Base-by-base conservation (phyloP, 2,329 filamentous ascomycete genomes). In the Aureobasidium sp. region DNA sequence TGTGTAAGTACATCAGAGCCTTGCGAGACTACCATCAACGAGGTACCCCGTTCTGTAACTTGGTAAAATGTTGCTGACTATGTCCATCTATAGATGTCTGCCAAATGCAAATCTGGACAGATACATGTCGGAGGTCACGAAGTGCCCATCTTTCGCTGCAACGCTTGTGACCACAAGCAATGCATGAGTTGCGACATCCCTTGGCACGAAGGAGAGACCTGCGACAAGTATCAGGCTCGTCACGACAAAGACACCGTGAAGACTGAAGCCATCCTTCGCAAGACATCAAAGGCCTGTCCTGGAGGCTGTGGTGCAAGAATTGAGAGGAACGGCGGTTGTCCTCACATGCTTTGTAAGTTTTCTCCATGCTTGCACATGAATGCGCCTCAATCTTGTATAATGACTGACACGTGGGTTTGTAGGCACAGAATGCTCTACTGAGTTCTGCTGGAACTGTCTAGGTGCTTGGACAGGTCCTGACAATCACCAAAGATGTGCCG, bases 311-410 rank as follows among this genome's bases (percentile, higher is more conserved):
- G 55, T 6, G 64, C 62, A 50, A 65, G 55, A 39, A 70, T 73
- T 25, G 62, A 72, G 64, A 72, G 72, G 65, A 63, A 70, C 36
- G 70, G 69, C 15, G 72, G 72, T 3, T 73, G 70, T 54, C 48
- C 63, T 15, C 45, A 61, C 45, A 73, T 73, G 70, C 32, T 25
- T 6, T 73, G 71, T 54, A 42, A 36, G 50, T 54, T 7, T 21
- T 21, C 11, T 2, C 34, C 5, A 13, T 39, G 13, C 1, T 65
- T 36, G 6, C 13, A 6, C 21, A 21, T 21, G 21, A 21, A 1
- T 21, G 21, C 21, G 29, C 25, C 41, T 48, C n/a, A 32, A 32
- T 34, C 15, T 10, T 25, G 3, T 59, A 45, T 59, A n/a, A 10
- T 45, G 25, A 39, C 34, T 63, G 62, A 63, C 47, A 25, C 11